Conservation (phyloP, 148 eudicot genomes). For the Drosera capensis region DNA sequence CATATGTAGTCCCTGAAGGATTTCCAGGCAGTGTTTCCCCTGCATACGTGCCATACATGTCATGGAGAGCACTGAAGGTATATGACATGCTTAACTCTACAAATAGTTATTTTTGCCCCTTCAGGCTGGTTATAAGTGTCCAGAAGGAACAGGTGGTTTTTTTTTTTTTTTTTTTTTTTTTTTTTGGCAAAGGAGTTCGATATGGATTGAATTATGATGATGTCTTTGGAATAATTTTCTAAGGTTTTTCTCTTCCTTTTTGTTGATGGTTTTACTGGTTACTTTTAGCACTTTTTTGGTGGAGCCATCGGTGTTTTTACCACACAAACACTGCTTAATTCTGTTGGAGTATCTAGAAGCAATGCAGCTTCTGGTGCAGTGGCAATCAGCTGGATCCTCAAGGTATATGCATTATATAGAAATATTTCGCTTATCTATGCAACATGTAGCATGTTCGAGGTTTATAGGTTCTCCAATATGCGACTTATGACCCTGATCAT, state of each 20-base stretch:
- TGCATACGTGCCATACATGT: slow-evolving; percentile 96
- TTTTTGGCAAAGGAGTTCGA: too few species aligned
- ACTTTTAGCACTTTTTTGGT: slow-evolving; percentile 80
- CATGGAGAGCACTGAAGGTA: slow-evolving; percentile 99
- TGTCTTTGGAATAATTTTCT: too few species aligned
- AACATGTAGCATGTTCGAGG: too few species aligned
- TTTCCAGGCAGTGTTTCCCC: slow-evolving; percentile 88
- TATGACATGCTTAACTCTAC: not conserved
- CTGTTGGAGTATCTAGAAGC: slow-evolving; percentile 75
- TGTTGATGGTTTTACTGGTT: not conserved
- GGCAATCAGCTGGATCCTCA: slow-evolving; percentile 94
- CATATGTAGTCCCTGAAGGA: slow-evolving; percentile 97
- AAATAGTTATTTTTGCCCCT: too few species aligned
- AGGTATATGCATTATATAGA: slow-evolving; percentile 52
- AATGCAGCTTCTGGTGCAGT: slow-evolving; percentile 72
- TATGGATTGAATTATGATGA: too few species aligned
- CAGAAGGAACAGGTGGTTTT: too few species aligned
- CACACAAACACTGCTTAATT: slow-evolving; percentile 68
- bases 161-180: too few species aligned
- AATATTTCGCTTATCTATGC: too few species aligned
- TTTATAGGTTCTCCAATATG: too few species aligned
- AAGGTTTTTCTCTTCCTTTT: not conserved
- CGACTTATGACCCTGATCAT: too few species aligned
- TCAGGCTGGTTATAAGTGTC: too few species aligned
- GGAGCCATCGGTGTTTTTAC: slow-evolving; percentile 99